Evolutionary conservation across 2,329 filamentous ascomycete species (phyloP), one percentile per base, ranked within the genome.

Genomic region (Iodosphaeria phyllophila): DNA sequence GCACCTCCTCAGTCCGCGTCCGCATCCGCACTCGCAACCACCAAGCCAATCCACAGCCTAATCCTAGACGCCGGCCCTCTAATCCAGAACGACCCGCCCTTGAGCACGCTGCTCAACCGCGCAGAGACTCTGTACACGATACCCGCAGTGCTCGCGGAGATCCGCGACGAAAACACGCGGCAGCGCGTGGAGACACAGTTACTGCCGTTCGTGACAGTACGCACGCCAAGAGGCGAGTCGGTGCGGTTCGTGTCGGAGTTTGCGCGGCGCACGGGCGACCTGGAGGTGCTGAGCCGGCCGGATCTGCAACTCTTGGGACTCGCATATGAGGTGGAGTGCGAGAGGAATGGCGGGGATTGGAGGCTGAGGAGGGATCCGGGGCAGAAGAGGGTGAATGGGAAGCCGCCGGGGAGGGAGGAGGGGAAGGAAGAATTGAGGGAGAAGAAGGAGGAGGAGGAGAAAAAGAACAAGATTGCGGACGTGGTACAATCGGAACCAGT

Each of bases 241-340:
- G 53, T 93, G 34, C 75, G 74, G 41, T 63, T 86, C 30, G 66
- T 93, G 4, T 71, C 69, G 24, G 76, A 79, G 29, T 95, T 95
- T 55, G 79, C 89, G 22, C 68, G 79, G 27, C 76, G 72, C 46
- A 95, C 89, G 1, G 89, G 89, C 28, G 89, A 98, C 47, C 61
- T 84, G 32, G 68, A 76, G 8, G 86, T 93, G 1, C 56, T 98
- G 30, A 93, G 84, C 51, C 71, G 65, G 43, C 77, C 83, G 2
- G 89, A 98, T 69, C 57, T 95, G 31, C 77, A 91, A 37, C 64
- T 98, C 20, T 57, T 95, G 41, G 89, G 86, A 6, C 56, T 98
- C 28, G 77, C 82, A 1, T 95, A 95, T 47, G 89, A 98, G 46
- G 47, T 95, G n/a, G 86, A 95, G 40, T 77, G 79, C 40, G 84